phyloP scores from a whole-genome alignment of 2,329 filamentous ascomycete genomes.

The Venturiaceae sp. region DNA sequence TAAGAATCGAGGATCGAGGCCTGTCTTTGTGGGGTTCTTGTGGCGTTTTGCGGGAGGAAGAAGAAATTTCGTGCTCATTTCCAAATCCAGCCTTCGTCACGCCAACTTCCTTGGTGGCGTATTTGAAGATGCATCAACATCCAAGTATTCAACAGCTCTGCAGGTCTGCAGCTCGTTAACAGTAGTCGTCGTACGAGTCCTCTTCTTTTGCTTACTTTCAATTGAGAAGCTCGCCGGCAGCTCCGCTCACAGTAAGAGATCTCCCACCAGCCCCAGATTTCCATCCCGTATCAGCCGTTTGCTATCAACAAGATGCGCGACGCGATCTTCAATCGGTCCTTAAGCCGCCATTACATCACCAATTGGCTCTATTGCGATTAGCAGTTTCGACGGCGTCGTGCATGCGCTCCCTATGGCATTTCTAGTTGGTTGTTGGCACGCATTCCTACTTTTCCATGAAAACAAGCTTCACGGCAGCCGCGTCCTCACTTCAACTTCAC shows the following conservation, averaged over 20 bases:
- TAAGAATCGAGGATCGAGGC: background rate
- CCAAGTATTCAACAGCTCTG: too few species aligned
- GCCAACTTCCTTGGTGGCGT: background rate
- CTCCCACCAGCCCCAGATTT: background rate
- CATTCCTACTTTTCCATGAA: background rate
- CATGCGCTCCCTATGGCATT: background rate
- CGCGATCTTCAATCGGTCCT: background rate
- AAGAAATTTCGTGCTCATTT: background rate
- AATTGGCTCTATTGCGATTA: background rate
- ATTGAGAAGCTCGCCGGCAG: background rate
- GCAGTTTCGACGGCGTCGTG: background rate
- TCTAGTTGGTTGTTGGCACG: background rate
- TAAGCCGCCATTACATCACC: background rate
- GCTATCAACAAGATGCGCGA: background rate
- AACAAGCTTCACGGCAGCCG: background rate
- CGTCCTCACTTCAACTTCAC: background rate
- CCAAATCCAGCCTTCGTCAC: background rate
- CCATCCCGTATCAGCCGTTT: background rate
- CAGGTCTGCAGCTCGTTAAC: too few species aligned
- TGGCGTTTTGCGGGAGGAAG: too few species aligned
- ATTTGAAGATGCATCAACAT: too few species aligned
- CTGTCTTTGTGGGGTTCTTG: background rate
- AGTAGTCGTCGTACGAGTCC: background rate
- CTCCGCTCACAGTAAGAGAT: background rate
- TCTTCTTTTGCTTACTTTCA: background rate